Evolutionary conservation across 306 rosid species (phyloP).

Genomic region (Prinsepia uniflora): DNA sequence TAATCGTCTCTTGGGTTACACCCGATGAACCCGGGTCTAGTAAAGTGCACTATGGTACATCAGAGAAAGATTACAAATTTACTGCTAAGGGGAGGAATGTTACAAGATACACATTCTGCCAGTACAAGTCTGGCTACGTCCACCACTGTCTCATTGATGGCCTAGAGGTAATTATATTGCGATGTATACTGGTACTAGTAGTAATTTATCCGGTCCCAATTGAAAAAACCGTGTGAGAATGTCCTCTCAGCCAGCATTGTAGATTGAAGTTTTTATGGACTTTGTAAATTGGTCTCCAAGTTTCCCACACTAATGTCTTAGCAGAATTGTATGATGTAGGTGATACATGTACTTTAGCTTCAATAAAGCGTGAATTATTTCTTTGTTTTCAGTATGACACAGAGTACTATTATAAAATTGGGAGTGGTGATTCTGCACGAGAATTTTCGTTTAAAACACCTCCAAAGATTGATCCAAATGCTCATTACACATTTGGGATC

Average conservation of each 20-base stretch:
- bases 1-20: constrained; percentile 87
- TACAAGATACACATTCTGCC: constrained; percentile 65
- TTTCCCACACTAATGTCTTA: background rate
- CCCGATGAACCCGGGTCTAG: constrained; percentile 58
- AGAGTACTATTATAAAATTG: constrained; percentile 83
- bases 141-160: constrained; percentile 79
- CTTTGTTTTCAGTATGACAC: constrained; percentile 56
- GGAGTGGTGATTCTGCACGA: constrained; percentile 79
- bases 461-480: constrained; percentile 62
- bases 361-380: background rate
- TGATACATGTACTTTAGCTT: background rate
- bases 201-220: too few relatives aligned
- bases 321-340: background rate
- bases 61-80: constrained; percentile 35
- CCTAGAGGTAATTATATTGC: constrained; percentile 58
- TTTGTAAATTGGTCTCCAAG: background rate
- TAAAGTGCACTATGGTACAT: constrained; percentile 59
- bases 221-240: background rate
- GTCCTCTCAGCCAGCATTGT: background rate
- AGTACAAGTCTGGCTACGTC: constrained; percentile 82
- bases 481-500: constrained; percentile 83
- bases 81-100: constrained; percentile 56
- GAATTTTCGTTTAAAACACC: constrained; percentile 86
- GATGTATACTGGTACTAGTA: background rate
- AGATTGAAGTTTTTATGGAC: background rate